phyloP scores from a whole-genome alignment of 2,329 filamentous ascomycete genomes.

The Penicillium sp. region DNA sequence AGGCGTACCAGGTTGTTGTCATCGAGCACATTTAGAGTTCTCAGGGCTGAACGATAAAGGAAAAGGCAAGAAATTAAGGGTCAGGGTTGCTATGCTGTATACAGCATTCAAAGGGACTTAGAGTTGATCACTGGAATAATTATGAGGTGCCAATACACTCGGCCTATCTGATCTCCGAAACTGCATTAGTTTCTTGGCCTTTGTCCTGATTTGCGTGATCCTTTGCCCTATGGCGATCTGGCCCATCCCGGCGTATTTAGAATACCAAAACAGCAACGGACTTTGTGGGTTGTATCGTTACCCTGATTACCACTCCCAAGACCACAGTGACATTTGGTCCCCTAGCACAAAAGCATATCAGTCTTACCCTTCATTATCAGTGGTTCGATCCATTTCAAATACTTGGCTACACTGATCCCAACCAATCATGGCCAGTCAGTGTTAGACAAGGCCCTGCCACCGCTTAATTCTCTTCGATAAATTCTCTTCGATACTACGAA shows the following conservation, averaged over 20 bases:
- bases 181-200: background rate
- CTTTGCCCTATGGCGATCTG: constrained; percentile 10
- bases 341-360: background rate
- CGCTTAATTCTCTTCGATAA: background rate
- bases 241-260: constrained; percentile 1
- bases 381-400: background rate
- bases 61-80: background rate
- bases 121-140: background rate
- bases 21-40: constrained; percentile 7
- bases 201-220: background rate
- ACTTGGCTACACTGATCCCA: background rate
- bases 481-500: background rate
- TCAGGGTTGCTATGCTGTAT: background rate
- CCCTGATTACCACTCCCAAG: background rate
- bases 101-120: too few species aligned
- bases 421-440: background rate
- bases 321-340: background rate
- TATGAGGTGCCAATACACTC: background rate
- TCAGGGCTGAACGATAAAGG: background rate
- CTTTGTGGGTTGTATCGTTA: background rate
- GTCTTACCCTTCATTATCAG: background rate
- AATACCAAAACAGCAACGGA: constrained; percentile 4
- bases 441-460: background rate
- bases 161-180: background rate
- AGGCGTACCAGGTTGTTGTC: constrained; percentile 2